Evolutionary conservation across 139 green algal species (phyloP), one percentile per base, ranked within the genome.

Genomic region (Chlamydomonas sphaeroides): DNA sequence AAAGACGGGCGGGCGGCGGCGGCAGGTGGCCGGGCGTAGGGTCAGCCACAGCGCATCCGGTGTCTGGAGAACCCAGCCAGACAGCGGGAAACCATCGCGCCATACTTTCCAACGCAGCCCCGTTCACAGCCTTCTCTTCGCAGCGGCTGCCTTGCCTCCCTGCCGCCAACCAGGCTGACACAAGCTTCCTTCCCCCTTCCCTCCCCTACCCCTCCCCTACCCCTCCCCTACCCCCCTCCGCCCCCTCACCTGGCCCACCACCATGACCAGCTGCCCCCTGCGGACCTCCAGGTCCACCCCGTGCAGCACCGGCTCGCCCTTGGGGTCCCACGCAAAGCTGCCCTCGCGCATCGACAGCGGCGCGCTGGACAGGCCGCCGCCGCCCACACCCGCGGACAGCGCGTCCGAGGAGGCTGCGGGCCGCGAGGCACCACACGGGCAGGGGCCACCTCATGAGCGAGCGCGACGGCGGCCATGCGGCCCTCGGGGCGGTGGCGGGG

Each of bases 221-320:
- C 30, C 62, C 62, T 42, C 67, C 33, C 62, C 45, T 61, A 26
- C 57, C 26, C 6, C 57, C 6, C 30, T 3, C 45, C 72, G 35
- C 33, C 18, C 49, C 28, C 70, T 30, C 51, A 88, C 90, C 68
- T 91, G 81, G 8, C 92, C 92, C 18, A 94, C 89, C 7, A 95
- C 70, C 39, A 92, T 88, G 35, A 91, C 76, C 73, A 94, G 80
- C 71, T 83, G 38, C 11, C 91, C 91, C 17, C 65, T 56, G 1
- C 71, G n/a, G 5, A 94, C 73, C 1, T 79, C 42, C 15, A 93
- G 68, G 25, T 48, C 36, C 30, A 87, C 26, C 25, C 74, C 80
- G 3, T 68, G 77, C 0, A 87, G 42, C 28, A 88, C 72, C 26
- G 74, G 20, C 39, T 71, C 61, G 10, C 42, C n/a, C 11, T 10